Conservation (phyloP, 495 filamentous ascomycete genomes). For the Lasiosphaeria ovina region DNA sequence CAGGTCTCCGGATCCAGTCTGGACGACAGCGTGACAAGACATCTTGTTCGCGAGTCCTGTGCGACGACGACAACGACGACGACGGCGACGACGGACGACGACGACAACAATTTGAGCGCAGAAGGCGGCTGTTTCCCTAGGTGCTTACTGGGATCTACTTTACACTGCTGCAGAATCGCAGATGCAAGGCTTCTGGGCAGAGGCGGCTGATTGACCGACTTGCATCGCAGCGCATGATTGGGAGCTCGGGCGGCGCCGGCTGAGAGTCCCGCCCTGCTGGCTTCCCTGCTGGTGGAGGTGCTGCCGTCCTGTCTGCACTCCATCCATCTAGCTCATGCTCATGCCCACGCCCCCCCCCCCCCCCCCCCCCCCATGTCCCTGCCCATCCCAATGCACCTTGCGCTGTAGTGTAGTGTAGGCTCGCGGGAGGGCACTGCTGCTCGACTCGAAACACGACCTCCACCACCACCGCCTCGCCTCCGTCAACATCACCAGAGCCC, state of each 20-base stretch:
- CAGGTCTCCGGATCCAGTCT: too few species aligned
- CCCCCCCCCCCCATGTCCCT: background rate
- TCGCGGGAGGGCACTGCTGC: background rate
- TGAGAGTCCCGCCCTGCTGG: conserved; percentile 14
- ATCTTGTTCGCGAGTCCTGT: too few species aligned
- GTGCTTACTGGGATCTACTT: too few species aligned
- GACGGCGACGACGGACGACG: too few species aligned
- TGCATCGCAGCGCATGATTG: conserved; percentile 14
- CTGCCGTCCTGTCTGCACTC: background rate
- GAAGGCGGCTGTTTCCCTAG: too few species aligned
- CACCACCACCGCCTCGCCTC: background rate
- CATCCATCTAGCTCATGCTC: background rate
- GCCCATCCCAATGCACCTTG: conserved; percentile 10
- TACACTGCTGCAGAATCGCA: background rate
- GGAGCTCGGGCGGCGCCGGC: conserved; percentile 21
- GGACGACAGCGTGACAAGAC: too few species aligned
- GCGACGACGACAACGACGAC: too few species aligned
- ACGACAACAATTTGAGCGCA: too few species aligned
- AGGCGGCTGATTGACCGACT: background rate
- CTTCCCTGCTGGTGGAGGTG: too few species aligned
- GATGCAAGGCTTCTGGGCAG: background rate
- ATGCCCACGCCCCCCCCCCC: too few species aligned
- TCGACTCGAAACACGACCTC: conserved; percentile 9
- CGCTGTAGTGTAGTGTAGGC: too few species aligned
- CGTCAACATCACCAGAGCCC: conserved; percentile 11